A percentile compares a stretch with the other conserved stretches of the same genome.
These are phyloP conservation scores for Lepidium aucheri DNA, from an alignment of 345 rosid genomes.

Conservation along the genomic window DNA sequence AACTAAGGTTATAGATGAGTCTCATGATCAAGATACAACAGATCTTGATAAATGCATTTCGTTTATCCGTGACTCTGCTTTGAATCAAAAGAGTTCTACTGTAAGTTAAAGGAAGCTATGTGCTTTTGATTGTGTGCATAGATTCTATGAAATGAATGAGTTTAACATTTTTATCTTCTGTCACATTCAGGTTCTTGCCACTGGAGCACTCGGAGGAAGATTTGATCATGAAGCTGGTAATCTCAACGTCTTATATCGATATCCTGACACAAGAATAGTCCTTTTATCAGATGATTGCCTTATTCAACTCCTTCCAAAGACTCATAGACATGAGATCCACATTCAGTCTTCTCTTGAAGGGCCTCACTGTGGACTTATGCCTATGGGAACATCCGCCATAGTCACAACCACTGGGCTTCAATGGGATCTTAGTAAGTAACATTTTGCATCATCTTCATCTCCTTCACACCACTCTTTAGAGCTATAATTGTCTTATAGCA, in stretches of 20 bases:
- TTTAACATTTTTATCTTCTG: neutral
- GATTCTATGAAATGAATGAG: neutral
- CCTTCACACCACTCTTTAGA: neutral
- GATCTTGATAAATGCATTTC: slow-evolving; percentile 83
- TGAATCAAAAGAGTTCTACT: slow-evolving; percentile 38
- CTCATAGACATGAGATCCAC: slow-evolving; percentile 53
- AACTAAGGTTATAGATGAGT: slow-evolving; percentile 61
- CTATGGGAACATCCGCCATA: slow-evolving; percentile 59
- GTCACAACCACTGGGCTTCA: slow-evolving; percentile 82
- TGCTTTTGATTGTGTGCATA: neutral
- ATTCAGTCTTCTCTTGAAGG: slow-evolving; percentile 60
- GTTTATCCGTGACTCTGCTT: slow-evolving; percentile 38
- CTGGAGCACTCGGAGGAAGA: slow-evolving; percentile 96
- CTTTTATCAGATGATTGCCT: slow-evolving; percentile 80
- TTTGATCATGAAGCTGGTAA: slow-evolving; percentile 96
- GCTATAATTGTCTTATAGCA: slow-evolving; percentile 3
- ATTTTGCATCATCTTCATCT: neutral
- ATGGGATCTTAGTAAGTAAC: slow-evolving; percentile 85
- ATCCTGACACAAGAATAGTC: slow-evolving; percentile 44
- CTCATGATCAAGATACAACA: slow-evolving; percentile 93
- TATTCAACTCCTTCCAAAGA: slow-evolving; percentile 67
- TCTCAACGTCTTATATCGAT: slow-evolving; percentile 58
- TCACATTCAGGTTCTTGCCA: slow-evolving; percentile 77
- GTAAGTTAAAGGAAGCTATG: slow-evolving; percentile 33
- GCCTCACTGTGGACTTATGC: slow-evolving; percentile 90